These are phyloP conservation scores for Meripilus lineatus DNA, from an alignment of 1,284 basidiomycete species.

Conservation along the genomic window DNA sequence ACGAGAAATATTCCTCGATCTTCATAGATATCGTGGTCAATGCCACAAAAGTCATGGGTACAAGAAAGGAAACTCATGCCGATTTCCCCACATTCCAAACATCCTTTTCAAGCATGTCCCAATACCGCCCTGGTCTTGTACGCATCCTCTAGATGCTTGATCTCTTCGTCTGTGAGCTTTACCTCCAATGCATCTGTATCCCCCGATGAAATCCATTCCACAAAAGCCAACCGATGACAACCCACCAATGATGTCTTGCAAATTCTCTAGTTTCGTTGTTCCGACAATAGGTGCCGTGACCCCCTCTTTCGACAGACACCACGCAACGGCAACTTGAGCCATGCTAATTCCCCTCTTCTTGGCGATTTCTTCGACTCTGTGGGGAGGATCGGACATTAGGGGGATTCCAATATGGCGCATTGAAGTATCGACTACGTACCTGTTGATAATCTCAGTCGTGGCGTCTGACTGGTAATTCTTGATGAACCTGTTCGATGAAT, in stretches of 20 bases:
- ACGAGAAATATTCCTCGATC: no score
- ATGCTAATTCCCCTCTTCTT: slow-evolving; percentile 46
- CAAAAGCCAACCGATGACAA: neutral
- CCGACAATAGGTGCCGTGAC: slow-evolving; percentile 54
- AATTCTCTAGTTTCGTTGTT: slow-evolving; percentile 43
- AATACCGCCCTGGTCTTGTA: slow-evolving; percentile 2
- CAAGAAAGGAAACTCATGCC: slow-evolving; percentile 12
- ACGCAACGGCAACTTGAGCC: slow-evolving; percentile 54
- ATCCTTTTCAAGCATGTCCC: neutral
- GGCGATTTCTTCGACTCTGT: slow-evolving; percentile 48
- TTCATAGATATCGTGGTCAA: neutral
- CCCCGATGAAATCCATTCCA: neutral
- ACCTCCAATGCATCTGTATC: slow-evolving; percentile 1
- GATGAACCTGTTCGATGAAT: no score
- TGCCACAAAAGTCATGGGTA: slow-evolving; percentile 12
- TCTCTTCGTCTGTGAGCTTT: slow-evolving; percentile 4
- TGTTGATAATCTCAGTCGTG: slow-evolving; percentile 28
- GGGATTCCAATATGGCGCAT: neutral
- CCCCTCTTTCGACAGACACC: slow-evolving; percentile 35
- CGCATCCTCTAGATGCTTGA: slow-evolving; percentile 6
- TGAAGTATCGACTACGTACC: slow-evolving; percentile 20
- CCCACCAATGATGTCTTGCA: slow-evolving; percentile 31
- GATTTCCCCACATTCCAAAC: no score
- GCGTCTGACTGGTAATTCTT: slow-evolving; percentile 20
- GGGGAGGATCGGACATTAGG: neutral